Percentiles rank a stretch among this genome's conserved stretches.
These are phyloP conservation scores for Thuidium tamariscinum DNA, from an alignment of 225 moss, liverwort and hornwort species.

Conservation along the genomic window DNA sequence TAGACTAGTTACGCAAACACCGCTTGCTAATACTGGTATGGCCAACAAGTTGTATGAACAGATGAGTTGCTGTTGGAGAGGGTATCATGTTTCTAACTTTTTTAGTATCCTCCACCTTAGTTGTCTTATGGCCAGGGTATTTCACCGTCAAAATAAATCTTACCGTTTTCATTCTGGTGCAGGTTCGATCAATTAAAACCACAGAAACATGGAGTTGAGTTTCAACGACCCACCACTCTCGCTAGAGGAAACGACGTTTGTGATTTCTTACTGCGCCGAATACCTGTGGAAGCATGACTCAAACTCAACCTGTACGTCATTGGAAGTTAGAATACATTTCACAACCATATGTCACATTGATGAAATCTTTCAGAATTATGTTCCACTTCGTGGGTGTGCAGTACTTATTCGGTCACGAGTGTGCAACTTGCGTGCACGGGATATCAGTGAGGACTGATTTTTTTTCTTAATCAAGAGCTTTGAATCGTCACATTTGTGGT, in stretches of 20 bases:
- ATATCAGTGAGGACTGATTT: neutral
- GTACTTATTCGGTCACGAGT: neutral
- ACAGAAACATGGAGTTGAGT: slow-evolving; percentile 54
- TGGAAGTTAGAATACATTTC: neutral
- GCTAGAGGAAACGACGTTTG: slow-evolving; percentile 46
- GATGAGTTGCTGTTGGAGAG: neutral
- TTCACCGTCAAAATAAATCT: neutral
- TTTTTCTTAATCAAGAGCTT: neutral
- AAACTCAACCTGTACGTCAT: neutral
- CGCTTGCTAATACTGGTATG: neutral
- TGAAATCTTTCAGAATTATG: neutral
- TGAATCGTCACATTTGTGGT: neutral
- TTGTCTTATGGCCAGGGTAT: neutral
- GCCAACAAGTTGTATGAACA: neutral
- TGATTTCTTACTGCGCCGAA: slow-evolving; percentile 34
- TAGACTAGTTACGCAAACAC: neutral
- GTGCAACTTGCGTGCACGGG: neutral
- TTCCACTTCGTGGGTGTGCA: neutral
- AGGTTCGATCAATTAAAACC: slow-evolving; percentile 68
- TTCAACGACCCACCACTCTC: slow-evolving; percentile 49
- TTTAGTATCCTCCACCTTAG: neutral
- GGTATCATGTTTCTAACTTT: neutral
- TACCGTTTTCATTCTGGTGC: neutral
- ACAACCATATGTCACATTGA: neutral
- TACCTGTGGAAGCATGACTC: neutral